A percentile compares a stretch with the other conserved stretches of the same genome.
phyloP scores from a whole-genome alignment of 108 stramenopile species.

The Cyclotella baltica region DNA sequence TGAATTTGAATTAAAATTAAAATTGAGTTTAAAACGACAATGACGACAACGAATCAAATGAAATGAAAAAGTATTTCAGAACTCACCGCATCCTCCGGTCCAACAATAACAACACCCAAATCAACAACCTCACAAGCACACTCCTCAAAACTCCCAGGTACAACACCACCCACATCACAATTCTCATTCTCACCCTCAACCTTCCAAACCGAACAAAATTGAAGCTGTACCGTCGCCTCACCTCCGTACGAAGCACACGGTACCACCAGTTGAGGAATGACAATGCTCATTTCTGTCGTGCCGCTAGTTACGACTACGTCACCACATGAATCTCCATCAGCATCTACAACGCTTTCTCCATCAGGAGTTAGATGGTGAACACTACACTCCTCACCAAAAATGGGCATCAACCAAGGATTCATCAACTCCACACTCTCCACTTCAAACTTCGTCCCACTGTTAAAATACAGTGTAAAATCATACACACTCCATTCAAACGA shows the following conservation, averaged over 20 bases:
- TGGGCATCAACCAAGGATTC: not conserved
- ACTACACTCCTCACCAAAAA: conserved; percentile 5
- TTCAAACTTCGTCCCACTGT: not conserved
- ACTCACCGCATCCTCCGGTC: conserved; percentile 10
- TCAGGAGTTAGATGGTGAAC: not conserved
- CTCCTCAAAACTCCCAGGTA: conserved; percentile 1
- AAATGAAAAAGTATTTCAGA: not conserved
- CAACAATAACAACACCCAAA: conserved; percentile 26
- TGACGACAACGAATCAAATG: not conserved
- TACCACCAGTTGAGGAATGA: not conserved
- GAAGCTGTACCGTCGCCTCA: not conserved
- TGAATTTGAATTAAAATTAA: not conserved
- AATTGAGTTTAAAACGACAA: not conserved
- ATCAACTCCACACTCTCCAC: not conserved
- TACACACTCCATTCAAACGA: not conserved
- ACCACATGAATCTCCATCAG: conserved; percentile 24
- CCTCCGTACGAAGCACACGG: not conserved
- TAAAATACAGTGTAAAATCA: conserved; percentile 4
- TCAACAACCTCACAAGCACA: conserved; percentile 26
- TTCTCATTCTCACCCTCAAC: not conserved
- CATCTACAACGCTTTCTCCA: not conserved
- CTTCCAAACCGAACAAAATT: conserved; percentile 15
- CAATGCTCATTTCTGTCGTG: not conserved
- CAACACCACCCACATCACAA: conserved; percentile 11
- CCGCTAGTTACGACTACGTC: not conserved